Conservation (phyloP, 2,329 filamentous ascomycete species). For the Exophiala mesophila region DNA sequence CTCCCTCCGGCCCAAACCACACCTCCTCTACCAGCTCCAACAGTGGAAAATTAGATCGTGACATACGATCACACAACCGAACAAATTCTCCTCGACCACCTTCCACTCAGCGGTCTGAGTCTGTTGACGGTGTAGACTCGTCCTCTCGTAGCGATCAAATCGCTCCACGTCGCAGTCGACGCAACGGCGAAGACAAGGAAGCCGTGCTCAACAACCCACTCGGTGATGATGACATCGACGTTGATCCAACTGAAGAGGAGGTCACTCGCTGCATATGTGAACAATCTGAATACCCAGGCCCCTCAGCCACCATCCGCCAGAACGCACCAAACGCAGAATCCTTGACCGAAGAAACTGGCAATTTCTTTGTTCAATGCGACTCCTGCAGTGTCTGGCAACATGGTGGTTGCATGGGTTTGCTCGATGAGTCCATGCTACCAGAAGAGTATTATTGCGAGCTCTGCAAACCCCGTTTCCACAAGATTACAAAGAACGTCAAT, state of each 20-base stretch:
- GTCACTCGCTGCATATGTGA: conserved; percentile 94
- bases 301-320: conserved; percentile 17
- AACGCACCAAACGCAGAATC: conserved; percentile 12
- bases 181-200: conserved; percentile 56
- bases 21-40: conserved; percentile 63
- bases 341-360: conserved; percentile 71
- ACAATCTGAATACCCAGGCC: conserved; percentile 89
- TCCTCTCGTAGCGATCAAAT: conserved; percentile 36
- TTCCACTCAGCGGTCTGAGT: conserved; percentile 53
- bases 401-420: conserved; percentile 93
- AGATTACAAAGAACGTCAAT: conserved; percentile 71
- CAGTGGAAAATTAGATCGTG: conserved; percentile 63
- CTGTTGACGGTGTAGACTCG: conserved; percentile 51
- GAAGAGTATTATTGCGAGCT: conserved; percentile 98
- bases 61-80: conserved; percentile 68
- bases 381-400: conserved; percentile 97
- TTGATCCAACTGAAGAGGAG: conserved; percentile 78
- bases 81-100: conserved; percentile 70
- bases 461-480: conserved; percentile 88
- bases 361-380: conserved; percentile 97
- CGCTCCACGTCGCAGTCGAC: conserved; percentile 70
- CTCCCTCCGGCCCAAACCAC: conserved; percentile 65
- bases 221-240: conserved; percentile 58
- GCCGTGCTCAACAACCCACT: conserved; percentile 36
- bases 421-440: conserved; percentile 85